A percentile compares a stretch with the other conserved stretches of the same genome.
Evolutionary conservation across 768 basidiomycete genomes (phyloP).

Genomic region (Grammothele lineata): DNA sequence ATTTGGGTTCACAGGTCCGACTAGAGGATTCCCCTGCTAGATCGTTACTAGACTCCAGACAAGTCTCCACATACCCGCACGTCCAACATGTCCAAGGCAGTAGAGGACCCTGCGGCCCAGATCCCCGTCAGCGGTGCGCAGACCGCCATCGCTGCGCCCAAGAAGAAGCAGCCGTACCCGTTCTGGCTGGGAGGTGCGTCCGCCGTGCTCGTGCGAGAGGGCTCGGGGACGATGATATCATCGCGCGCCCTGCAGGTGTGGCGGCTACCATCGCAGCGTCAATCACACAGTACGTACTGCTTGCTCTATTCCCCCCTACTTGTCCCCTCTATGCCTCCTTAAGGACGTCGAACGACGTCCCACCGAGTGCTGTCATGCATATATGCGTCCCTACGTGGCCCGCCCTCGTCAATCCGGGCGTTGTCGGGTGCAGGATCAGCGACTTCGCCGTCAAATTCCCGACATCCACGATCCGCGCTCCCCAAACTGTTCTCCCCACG

Average conservation of each 20-base stretch:
- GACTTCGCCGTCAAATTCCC: no score
- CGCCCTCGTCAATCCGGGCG: no score
- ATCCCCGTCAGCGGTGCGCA: slow-evolving; percentile 7
- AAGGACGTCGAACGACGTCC: no score
- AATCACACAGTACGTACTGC: slow-evolving; percentile 65
- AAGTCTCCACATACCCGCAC: not conserved
- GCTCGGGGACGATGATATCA: slow-evolving; percentile 2
- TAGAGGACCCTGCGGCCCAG: slow-evolving; percentile 8
- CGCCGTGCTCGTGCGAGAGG: not conserved
- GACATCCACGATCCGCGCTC: no score
- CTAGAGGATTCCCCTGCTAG: slow-evolving; percentile 6
- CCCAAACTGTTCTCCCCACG: not conserved
- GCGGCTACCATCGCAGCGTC: slow-evolving; percentile 88
- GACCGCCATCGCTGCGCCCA: slow-evolving; percentile 3
- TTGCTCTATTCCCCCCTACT: not conserved
- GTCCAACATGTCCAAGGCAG: slow-evolving; percentile 9
- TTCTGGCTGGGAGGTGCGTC: slow-evolving; percentile 77
- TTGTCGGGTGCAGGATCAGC: no score
- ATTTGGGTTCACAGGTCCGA: not conserved
- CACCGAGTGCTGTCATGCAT: no score
- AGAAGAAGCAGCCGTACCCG: slow-evolving; percentile 71
- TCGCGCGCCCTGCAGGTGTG: slow-evolving; percentile 41
- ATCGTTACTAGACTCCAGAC: no score
- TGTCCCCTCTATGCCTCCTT: no score
- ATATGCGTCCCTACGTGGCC: no score